Base-by-base conservation (phyloP, 164 flowering plant species). In the Sedum album region DNA sequence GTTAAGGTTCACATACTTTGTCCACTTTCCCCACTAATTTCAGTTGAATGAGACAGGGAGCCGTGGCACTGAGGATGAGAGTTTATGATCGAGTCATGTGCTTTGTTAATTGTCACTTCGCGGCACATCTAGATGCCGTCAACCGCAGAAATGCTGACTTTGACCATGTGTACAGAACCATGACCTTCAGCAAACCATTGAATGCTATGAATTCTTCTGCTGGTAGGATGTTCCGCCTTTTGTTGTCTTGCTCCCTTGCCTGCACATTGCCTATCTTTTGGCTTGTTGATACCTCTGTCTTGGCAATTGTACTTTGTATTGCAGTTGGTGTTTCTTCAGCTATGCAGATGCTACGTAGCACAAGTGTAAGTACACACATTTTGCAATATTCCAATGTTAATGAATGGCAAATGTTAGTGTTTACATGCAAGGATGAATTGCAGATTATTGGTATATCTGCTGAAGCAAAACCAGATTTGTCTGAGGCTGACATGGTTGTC, bases 71-170 rank as follows among this genome's bases (percentile, higher is more conserved):
- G 88, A 88, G 96, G 78, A 76, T 92, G 79, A 84, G 97, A 81
- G 87, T 95, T 31, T 88, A 87, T 79, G 89, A 85, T 63, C 80
- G 97, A 42, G 77, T 79, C 66, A 73, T 95, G 53, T 95, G 99
- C 78, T 95, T 95, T 77, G 88, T 90, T 35, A 92, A 90, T 70
- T 95, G 97, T 74, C 99, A 95, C 76, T 85, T 92, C 77, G 99
- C 99, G 72, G 99, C 99, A 61, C 99, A 95, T 75, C 72, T 90
- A 63, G 99, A 95, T 73, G 99, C 99, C 67, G 96, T 95, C 41
- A 84, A 76, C 71, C 90, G 97, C 6, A 92, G 99, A 10, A 95
- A 95, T 85, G 96, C 96, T 35, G 99, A 95, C 67, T 95, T 95
- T 80, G 92, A 90, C 73, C 93, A 88, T 78, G 85, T 92, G 42